Percentiles rank a stretch among this genome's conserved stretches.
phyloP scores from a whole-genome alignment of 1,284 basidiomycete genomes.

The Melanopsichium pennsylvanicum region DNA sequence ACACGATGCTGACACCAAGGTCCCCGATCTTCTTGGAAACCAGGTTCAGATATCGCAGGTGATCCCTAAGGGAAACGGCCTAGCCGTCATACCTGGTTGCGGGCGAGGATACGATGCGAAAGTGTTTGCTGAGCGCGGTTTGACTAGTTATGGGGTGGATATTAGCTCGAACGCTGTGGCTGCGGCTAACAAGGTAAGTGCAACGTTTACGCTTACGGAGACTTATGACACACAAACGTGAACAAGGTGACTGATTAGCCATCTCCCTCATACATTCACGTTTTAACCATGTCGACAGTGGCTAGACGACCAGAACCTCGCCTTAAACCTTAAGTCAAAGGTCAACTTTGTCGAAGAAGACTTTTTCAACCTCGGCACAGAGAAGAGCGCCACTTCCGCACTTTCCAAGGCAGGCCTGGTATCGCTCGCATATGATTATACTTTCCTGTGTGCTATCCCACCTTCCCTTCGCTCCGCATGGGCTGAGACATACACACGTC shows the following conservation, averaged over 20 bases:
- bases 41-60: constrained; percentile 14
- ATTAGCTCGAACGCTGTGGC: constrained; percentile 44
- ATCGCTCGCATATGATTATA: constrained; percentile 52
- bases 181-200: constrained; percentile 41
- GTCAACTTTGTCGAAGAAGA: constrained; percentile 42
- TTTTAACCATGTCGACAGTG: no score
- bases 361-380: constrained; percentile 43
- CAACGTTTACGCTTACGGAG: no score
- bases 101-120: constrained; percentile 49
- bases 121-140: constrained; percentile 40
- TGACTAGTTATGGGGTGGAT: constrained; percentile 41
- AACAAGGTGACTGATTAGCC: no score
- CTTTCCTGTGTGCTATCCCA: constrained; percentile 55
- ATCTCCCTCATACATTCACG: no score
- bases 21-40: constrained; percentile 9
- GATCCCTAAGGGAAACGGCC: constrained; percentile 23
- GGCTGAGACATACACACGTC: constrained; percentile 50
- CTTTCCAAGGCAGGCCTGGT: constrained; percentile 17
- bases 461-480: constrained; percentile 38
- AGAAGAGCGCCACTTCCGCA: constrained; percentile 5
- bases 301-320: constrained; percentile 26
- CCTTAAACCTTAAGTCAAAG: constrained; percentile 1
- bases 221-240: no score
- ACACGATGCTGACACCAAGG: constrained; percentile 25
- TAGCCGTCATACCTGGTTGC: constrained; percentile 36